Evolutionary conservation across 768 basidiomycete species (phyloP), one percentile per base, ranked within the genome.

Genomic region (Mrakia hoshinonis): DNA sequence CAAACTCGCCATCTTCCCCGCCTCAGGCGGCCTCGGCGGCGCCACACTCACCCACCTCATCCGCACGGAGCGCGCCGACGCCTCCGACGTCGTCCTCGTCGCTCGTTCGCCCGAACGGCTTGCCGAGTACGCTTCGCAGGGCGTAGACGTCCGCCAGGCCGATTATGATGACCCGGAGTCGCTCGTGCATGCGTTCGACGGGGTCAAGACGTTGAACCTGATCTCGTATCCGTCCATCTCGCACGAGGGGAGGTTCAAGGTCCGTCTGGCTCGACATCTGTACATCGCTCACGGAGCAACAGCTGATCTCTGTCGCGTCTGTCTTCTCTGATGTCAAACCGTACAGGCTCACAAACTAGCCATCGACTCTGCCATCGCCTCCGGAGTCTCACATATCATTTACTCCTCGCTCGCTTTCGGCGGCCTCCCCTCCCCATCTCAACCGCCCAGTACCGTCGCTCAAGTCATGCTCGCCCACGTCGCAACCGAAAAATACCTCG

Each of bases 401-500:
- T 74, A 74, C 54, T 74, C 73, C 43, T 74, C 73, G 43, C 73
- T 74, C 26, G 73, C 66, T 0, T 74, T 74, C 46, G 73, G 54
- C 36, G 69, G 73, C 34, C 31, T 36, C 4, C 58, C 58, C 20
- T 20, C 58, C 34, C 18, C 34, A 0, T 34, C 31, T 22, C 49
- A 18, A 5, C 15, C 49, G 5, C 49, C 49, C 6, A 6, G 31
- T 1, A 61, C 58, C 31, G 58, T 61, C 29, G 34, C 58, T 7
- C 58, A 61, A 38, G 58, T 61, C 58, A 61, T 61, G 58, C 49
- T 69, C 39, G 72, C 72, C 18, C 72, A 73, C 51, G 46, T 73
- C 67, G 22, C 49, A 24, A 73, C 72, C 31, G 72, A 73, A 68
- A 22, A 20, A 22, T 61, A 61, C 58, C 58, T 61, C 58, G 47